A percentile compares a stretch with the other conserved stretches of the same genome.
phyloP scores from a whole-genome alignment of 192 early-diverging fungal genomes.

The Obelidium mucronatum region DNA sequence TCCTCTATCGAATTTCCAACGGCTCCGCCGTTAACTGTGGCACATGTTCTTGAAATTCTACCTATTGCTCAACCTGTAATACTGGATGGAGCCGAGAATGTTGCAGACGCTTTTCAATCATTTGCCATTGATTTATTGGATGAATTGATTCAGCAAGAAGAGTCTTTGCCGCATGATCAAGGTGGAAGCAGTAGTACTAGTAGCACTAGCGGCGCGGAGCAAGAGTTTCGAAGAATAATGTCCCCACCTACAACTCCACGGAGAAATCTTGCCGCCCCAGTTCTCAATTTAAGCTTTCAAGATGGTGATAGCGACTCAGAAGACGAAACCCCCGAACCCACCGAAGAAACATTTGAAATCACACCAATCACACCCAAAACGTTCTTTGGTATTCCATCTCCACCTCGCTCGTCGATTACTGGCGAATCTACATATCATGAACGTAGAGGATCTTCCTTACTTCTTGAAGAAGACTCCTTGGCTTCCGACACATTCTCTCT shows the following conservation, averaged over 20 bases:
- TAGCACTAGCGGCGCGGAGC: background rate
- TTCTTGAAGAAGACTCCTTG: background rate
- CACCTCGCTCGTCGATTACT: background rate
- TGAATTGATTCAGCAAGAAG: background rate
- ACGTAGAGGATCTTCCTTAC: background rate
- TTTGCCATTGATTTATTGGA: background rate
- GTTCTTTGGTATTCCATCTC: conserved; percentile 7
- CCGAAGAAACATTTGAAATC: background rate
- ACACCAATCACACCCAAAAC: background rate
- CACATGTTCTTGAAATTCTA: conserved; percentile 10
- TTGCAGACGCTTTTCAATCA: background rate
- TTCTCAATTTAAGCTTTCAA: background rate
- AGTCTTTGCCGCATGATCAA: background rate
- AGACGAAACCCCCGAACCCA: background rate
- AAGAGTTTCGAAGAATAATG: background rate
- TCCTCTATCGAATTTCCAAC: conserved; percentile 7
- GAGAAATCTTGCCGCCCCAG: background rate
- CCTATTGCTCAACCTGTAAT: background rate
- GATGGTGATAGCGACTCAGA: background rate
- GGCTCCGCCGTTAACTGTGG: conserved; percentile 2
- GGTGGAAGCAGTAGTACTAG: too few relatives aligned
- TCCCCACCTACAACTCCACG: conserved; percentile 13
- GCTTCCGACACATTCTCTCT: background rate
- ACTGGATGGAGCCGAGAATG: background rate
- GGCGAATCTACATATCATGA: too few relatives aligned